A percentile compares a stretch with the other conserved stretches of the same genome.
Evolutionary conservation across 2,329 filamentous ascomycete species (phyloP).

Genomic region (Periconia digitata): DNA sequence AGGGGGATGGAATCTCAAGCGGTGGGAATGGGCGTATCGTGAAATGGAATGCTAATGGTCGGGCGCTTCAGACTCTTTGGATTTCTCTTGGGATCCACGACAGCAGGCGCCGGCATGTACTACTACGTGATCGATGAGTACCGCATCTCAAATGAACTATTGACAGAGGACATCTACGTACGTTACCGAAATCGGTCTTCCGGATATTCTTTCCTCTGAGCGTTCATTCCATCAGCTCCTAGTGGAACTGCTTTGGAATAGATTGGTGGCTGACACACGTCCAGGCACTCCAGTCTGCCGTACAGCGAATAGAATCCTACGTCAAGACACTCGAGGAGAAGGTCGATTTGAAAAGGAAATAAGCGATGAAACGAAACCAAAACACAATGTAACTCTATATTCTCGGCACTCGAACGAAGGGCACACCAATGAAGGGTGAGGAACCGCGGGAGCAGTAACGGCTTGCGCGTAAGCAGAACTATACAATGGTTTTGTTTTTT

Average conservation of each 20-base stretch:
- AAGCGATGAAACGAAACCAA: neutral
- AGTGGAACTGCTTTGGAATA: neutral
- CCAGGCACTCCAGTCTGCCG: constrained; percentile 79
- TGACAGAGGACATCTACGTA: constrained; percentile 96
- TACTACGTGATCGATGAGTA: constrained; percentile 94
- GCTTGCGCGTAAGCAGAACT: neutral
- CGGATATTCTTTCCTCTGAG: neutral
- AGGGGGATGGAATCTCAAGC: neutral
- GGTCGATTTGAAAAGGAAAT: constrained; percentile 55
- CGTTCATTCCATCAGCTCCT: neutral
- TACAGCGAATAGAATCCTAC: constrained; percentile 83
- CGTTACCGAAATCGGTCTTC: constrained; percentile 45
- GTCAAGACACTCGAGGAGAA: constrained; percentile 80
- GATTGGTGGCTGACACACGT: constrained; percentile 16
- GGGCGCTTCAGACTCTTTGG: constrained; percentile 72
- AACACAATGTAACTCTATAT: neutral
- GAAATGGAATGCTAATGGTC: neutral
- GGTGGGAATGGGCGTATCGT: neutral
- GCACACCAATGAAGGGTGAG: neutral
- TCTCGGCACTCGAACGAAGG: too few species aligned
- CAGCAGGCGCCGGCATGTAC: constrained; percentile 81
- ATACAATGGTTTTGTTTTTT: neutral
- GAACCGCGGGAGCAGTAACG: neutral
- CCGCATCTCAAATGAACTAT: constrained; percentile 86
- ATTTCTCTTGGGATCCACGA: constrained; percentile 81